phyloP scores from a whole-genome alignment of 2,329 filamentous ascomycete species.

The Cordyceps militaris region DNA sequence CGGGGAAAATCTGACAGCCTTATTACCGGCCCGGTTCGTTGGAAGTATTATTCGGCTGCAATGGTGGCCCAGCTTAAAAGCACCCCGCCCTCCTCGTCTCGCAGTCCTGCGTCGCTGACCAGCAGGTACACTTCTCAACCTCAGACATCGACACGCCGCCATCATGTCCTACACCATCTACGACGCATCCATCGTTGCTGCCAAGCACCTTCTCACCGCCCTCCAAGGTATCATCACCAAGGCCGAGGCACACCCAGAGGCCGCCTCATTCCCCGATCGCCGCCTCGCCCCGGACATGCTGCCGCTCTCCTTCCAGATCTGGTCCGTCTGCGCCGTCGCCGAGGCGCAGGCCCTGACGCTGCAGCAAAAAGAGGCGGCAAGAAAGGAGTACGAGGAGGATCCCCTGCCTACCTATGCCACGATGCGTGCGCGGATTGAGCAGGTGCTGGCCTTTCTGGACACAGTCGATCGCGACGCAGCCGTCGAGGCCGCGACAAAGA shows the following conservation, averaged over 20 bases:
- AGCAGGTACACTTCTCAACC: background rate
- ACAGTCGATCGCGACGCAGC: conserved; percentile 18
- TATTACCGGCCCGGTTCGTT: no score
- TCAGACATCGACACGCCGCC: background rate
- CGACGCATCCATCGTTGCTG: conserved; percentile 20
- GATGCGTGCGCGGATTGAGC: conserved; percentile 27
- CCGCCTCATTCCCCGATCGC: conserved; percentile 14
- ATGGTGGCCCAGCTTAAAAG: background rate
- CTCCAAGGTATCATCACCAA: conserved; percentile 20
- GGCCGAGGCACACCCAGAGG: conserved; percentile 20
- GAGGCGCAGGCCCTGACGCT: conserved; percentile 3
- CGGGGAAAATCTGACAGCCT: background rate
- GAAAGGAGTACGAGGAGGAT: background rate
- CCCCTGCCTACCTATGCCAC: conserved; percentile 26
- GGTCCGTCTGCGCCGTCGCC: conserved; percentile 16
- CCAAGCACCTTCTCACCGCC: conserved; percentile 18
- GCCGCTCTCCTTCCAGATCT: conserved; percentile 23
- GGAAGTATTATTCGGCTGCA: background rate
- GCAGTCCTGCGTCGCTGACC: background rate
- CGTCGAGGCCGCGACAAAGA: conserved; percentile 23
- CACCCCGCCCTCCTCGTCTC: background rate
- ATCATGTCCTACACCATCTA: conserved; percentile 21
- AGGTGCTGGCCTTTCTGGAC: background rate
- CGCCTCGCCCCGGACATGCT: conserved; percentile 26
- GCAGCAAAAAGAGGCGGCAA: background rate